Conservation (phyloP, 2,329 filamentous ascomycete species). For the Aurifilum marmelostoma region DNA sequence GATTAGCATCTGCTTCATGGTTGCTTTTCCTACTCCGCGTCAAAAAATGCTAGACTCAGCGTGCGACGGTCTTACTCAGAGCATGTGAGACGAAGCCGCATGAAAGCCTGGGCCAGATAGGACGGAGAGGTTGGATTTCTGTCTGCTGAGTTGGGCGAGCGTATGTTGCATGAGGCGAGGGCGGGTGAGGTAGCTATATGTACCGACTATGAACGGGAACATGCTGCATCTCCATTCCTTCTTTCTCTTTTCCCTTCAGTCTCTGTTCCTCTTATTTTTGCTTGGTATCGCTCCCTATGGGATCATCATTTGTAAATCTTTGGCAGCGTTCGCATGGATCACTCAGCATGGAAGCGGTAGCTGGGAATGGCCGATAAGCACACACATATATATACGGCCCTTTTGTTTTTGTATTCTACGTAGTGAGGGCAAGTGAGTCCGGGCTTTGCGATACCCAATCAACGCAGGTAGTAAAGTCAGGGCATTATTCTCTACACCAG, state of each 20-base stretch:
- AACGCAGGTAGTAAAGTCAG: constrained; percentile 14
- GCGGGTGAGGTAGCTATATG: constrained; percentile 12
- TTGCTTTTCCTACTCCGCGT: constrained; percentile 22
- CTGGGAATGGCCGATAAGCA: constrained; percentile 4
- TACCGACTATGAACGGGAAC: constrained; percentile 20
- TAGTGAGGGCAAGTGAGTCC: constrained; percentile 5
- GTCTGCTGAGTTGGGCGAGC: background rate
- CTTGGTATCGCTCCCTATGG: constrained; percentile 11
- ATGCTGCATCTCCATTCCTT: constrained; percentile 23
- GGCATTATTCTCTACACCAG: background rate
- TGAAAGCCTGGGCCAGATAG: constrained; percentile 12
- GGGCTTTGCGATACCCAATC: constrained; percentile 20
- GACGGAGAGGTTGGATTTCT: background rate
- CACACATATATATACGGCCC: constrained; percentile 1
- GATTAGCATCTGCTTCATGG: constrained; percentile 14
- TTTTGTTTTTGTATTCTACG: background rate
- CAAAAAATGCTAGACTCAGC: constrained; percentile 22
- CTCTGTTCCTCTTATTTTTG: constrained; percentile 9
- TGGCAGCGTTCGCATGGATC: constrained; percentile 24
- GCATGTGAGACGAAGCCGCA: constrained; percentile 24
- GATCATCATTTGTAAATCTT: background rate
- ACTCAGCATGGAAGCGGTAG: constrained; percentile 24
- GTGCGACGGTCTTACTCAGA: constrained; percentile 23
- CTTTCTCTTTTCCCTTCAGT: constrained; percentile 2
- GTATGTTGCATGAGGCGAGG: constrained; percentile 20